These are phyloP conservation scores for Cicer arietinum DNA, from an alignment of 306 rosid genomes.

Conservation along the genomic window DNA sequence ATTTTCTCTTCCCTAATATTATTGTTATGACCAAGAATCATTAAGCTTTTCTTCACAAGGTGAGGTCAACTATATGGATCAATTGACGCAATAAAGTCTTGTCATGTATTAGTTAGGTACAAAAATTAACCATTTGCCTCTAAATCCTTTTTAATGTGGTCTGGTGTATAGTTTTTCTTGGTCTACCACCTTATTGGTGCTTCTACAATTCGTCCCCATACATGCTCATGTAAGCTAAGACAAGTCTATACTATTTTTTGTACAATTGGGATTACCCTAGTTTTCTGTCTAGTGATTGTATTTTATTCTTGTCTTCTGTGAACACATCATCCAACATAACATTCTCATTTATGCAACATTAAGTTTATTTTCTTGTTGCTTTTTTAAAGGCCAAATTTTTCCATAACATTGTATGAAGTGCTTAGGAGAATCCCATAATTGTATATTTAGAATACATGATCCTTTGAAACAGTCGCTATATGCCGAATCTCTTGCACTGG, in stretches of 20 bases:
- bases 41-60: not conserved
- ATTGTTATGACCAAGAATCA: not conserved
- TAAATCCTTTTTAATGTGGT: not conserved
- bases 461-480: not conserved
- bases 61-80: not conserved
- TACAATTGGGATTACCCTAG: not conserved
- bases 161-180: not conserved
- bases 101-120: not conserved
- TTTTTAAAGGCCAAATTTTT: not conserved
- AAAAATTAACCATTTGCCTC: not conserved
- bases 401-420: not conserved
- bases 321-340: not conserved
- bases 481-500: constrained; percentile 11
- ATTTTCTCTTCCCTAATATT: not conserved
- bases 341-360: not conserved
- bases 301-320: not conserved
- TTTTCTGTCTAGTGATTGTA: not conserved
- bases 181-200: not conserved
- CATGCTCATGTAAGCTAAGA: not conserved
- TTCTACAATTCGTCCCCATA: not conserved
- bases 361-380: not conserved
- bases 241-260: not conserved
- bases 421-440: not conserved
- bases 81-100: not conserved
- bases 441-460: not conserved